Base-by-base conservation (phyloP, 495 filamentous ascomycete species). In the Podospora anserina region DNA sequence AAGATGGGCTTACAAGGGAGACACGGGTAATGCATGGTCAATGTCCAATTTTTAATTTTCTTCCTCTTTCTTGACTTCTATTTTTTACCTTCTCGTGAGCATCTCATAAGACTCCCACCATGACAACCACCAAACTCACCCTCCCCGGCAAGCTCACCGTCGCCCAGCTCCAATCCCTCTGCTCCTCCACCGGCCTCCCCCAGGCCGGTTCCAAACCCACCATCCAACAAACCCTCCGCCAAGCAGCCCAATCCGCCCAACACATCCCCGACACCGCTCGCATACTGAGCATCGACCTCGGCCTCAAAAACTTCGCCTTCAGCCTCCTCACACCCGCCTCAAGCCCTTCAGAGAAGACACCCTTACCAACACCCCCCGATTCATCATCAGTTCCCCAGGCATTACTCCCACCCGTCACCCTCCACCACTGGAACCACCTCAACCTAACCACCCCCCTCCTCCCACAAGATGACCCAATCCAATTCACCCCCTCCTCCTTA, bases 271-370 rank as follows among this genome's bases (percentile, higher is more conserved):
- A 69, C 5, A 34, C 53, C 4, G 63, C 74, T 5, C 76, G 76
- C 65, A 70, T 98, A 61, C 76, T 97, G 26, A 93, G 92, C 75
- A 90, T 95, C 72, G 92, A 97, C 78, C 88, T 97, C 86, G 92
- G 93, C 57, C 89, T 97, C 72, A 86, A 87, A 56, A 96, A 95
- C 79, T 81, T 97, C 18, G 94, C 92, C 16, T 92, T 89, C 75
- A 90, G 88, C 75, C 77, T 91, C 49, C 73, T 89, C 63, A 77
- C 85, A 55, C 71, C 84, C 0, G 39, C 49, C 5, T 5, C 65
- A 0, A 32, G 19, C 5, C n/a, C 34, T 28, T 64, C 61, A 6
- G 5, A 55, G 19, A 9, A 27, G 18, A n/a, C 27, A 44, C 53
- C 39, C 2, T 49, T 49, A 34, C 19, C 65, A 61, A 13, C 7